These are phyloP conservation scores for Stylosanthes scabra DNA, from an alignment of 331 rosid genomes.

Conservation along the genomic window DNA sequence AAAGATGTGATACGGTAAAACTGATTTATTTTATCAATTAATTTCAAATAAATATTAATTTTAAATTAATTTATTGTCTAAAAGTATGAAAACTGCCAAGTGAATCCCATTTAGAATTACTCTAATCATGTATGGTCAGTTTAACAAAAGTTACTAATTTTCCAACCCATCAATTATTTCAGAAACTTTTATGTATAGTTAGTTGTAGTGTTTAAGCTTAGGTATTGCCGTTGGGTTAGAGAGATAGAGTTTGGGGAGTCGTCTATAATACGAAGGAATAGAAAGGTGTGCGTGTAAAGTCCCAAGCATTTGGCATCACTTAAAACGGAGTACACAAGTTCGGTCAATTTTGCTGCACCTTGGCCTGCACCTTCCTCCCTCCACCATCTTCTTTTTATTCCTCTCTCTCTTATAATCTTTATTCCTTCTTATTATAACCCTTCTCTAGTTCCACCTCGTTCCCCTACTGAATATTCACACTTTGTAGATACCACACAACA, in stretches of 20 bases:
- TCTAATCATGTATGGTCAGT: too few relatives aligned
- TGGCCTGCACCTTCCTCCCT: constrained; percentile 58
- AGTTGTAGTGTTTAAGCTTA: constrained; percentile 38
- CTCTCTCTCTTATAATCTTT: constrained; percentile 2
- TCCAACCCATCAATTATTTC: too few relatives aligned
- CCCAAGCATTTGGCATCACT: constrained; percentile 47
- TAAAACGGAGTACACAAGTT: constrained; percentile 24
- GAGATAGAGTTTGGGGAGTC: neutral
- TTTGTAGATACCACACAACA: constrained; percentile 30
- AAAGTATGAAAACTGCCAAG: too few relatives aligned
- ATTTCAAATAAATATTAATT: too few relatives aligned
- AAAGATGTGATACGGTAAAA: too few relatives aligned
- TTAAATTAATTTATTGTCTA: too few relatives aligned
- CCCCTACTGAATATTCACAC: constrained; percentile 17
- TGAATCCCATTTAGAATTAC: too few relatives aligned
- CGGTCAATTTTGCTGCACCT: constrained; percentile 59
- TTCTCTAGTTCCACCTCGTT: neutral
- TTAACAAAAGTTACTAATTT: too few relatives aligned
- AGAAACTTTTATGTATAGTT: too few relatives aligned
- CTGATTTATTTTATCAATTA: too few relatives aligned
- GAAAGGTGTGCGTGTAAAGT: constrained; percentile 46
- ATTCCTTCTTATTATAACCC: neutral
- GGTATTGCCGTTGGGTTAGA: constrained; percentile 66
- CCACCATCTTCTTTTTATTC: neutral
- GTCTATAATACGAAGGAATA: constrained; percentile 45